Conservation (phyloP, 495 filamentous ascomycete species). For the Venustampulla echinocandica region DNA sequence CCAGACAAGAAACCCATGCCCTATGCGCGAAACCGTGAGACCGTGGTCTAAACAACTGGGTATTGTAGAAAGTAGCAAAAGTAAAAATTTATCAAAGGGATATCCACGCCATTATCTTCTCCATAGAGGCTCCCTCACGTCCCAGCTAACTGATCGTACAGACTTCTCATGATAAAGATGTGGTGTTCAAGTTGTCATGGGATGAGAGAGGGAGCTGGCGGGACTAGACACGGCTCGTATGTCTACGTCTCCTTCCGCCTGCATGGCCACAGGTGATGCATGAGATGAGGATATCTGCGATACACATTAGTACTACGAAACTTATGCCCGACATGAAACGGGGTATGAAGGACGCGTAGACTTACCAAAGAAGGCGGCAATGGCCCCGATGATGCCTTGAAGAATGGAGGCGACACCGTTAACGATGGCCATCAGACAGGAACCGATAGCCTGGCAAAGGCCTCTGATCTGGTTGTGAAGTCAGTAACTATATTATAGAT, state of each 20-base stretch:
- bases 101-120: too few relatives aligned
- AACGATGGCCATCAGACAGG: constrained; percentile 74
- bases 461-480: constrained; percentile 52
- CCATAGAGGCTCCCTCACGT: too few relatives aligned
- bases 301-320: background rate
- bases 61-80: too few relatives aligned
- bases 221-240: constrained; percentile 16
- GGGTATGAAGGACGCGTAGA: too few relatives aligned
- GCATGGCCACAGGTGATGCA: constrained; percentile 74
- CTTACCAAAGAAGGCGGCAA: constrained; percentile 56
- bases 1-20: too few relatives aligned
- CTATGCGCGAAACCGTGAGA: too few relatives aligned
- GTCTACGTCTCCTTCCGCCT: constrained; percentile 23
- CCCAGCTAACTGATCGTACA: too few relatives aligned
- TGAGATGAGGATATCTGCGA: constrained; percentile 62
- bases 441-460: constrained; percentile 77
- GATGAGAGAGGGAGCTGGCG: background rate
- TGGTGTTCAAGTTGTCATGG: background rate
- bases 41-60: too few relatives aligned
- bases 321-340: background rate
- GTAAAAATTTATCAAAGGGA: too few relatives aligned
- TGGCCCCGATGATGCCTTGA: constrained; percentile 71
- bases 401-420: constrained; percentile 70
- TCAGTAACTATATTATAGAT: background rate
- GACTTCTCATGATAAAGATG: too few relatives aligned